Conservation (phyloP, 2,329 filamentous ascomycete genomes). For the Beauveria rudraprayagi region DNA sequence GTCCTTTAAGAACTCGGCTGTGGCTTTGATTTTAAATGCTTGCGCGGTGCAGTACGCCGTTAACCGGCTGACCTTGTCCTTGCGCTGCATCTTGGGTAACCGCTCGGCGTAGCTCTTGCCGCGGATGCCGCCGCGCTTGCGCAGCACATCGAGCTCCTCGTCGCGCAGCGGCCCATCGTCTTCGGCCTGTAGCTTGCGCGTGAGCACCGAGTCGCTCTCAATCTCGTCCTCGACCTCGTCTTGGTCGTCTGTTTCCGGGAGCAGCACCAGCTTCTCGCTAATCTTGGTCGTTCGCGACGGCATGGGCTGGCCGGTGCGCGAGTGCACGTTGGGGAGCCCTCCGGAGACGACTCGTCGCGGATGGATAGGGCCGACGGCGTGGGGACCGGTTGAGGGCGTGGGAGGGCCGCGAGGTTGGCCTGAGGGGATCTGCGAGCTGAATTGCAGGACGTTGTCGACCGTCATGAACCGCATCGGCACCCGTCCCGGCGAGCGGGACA, state of each 20-base stretch:
- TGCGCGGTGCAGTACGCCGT: constrained; percentile 97
- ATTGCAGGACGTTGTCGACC: constrained; percentile 91
- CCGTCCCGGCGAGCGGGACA: constrained; percentile 22
- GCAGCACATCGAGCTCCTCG: constrained; percentile 57
- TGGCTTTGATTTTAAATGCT: constrained; percentile 79
- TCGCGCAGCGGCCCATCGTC: constrained; percentile 58
- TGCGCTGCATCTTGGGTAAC: constrained; percentile 76
- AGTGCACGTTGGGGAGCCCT: constrained; percentile 32
- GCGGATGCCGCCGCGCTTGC: constrained; percentile 51
- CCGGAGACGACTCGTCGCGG: constrained; percentile 26
- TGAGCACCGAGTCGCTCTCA: constrained; percentile 34
- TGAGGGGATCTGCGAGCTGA: constrained; percentile 90
- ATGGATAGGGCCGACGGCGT: constrained; percentile 13
- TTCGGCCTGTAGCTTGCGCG: constrained; percentile 40
- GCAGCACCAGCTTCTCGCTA: constrained; percentile 90
- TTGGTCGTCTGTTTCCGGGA: constrained; percentile 67
- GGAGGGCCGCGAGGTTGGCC: constrained; percentile 76
- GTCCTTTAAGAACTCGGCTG: constrained; percentile 81
- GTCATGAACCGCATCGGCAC: constrained; percentile 67
- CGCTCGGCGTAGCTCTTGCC: constrained; percentile 93
- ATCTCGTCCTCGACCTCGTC: constrained; percentile 52
- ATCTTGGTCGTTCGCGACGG: constrained; percentile 88
- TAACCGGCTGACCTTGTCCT: constrained; percentile 79
- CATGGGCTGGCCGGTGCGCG: constrained; percentile 49
- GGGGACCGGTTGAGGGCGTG: constrained; percentile 31